A percentile compares a stretch with the other conserved stretches of the same genome.
phyloP scores from a whole-genome alignment of 2,329 filamentous ascomycete species.

The Alternaria sp. region DNA sequence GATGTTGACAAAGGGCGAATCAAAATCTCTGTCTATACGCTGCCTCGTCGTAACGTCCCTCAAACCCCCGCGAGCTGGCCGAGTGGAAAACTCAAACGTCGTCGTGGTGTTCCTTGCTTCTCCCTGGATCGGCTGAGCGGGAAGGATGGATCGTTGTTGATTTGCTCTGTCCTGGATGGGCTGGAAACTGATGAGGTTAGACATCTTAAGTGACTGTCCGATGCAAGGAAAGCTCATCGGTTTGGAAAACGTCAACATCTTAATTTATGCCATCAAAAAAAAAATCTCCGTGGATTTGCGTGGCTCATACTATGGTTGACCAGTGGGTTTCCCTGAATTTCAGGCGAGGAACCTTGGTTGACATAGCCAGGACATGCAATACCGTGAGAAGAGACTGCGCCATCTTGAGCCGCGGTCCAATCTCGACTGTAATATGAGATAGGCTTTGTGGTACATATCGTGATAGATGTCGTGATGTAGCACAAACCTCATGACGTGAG shows the following conservation, averaged over 20 bases:
- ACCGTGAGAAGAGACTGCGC: background rate
- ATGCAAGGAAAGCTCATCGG: background rate
- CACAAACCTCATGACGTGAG: background rate
- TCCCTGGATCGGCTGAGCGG: background rate
- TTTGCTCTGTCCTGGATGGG: background rate
- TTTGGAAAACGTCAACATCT: background rate
- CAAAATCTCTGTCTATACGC: background rate
- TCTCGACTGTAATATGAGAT: background rate
- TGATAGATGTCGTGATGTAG: slow-evolving; percentile 1
- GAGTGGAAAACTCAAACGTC: background rate
- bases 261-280: background rate
- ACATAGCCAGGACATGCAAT: background rate
- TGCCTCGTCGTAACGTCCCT: background rate
- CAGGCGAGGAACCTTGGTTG: background rate
- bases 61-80: background rate
- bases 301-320: background rate
- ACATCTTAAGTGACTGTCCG: background rate
- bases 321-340: background rate
- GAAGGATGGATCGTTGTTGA: background rate
- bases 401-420: background rate
- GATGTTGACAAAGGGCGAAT: background rate
- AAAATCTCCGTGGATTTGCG: background rate
- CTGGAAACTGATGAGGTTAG: background rate
- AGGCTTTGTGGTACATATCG: background rate
- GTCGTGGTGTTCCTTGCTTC: background rate